Evolutionary conservation across 108 stramenopile genomes (phyloP).

Genomic region (Nannochloropsis oceanica): DNA sequence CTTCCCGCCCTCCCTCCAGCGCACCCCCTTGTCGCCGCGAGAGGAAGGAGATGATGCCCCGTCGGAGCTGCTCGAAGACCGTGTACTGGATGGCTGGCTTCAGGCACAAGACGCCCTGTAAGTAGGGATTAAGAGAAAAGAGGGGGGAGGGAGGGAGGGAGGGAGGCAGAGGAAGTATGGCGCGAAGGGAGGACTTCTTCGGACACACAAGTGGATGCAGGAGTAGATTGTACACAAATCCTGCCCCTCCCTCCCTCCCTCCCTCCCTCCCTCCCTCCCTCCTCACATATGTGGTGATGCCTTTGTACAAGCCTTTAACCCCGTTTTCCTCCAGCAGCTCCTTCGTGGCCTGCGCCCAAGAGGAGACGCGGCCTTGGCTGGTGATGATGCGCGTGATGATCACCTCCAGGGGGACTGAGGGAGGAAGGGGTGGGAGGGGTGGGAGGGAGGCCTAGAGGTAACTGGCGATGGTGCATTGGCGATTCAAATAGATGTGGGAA

Average conservation of each 20-base stretch:
- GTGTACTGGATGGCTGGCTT: slow-evolving; percentile 87
- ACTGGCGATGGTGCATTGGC: neutral
- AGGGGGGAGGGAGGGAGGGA: neutral
- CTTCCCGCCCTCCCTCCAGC: neutral
- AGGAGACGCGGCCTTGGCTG: neutral
- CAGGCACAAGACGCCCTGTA: slow-evolving; percentile 50
- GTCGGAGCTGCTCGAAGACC: slow-evolving; percentile 68
- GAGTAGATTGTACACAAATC: neutral
- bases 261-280: neutral
- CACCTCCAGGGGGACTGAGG: neutral
- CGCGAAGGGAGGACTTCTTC: neutral
- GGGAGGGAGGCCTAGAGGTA: neutral
- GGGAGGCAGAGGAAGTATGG: neutral
- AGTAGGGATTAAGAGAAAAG: neutral
- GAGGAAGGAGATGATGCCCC: slow-evolving; percentile 5
- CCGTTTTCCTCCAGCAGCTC: slow-evolving; percentile 29
- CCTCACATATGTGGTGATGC: slow-evolving; percentile 30
- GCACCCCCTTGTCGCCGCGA: neutral
- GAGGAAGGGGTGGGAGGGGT: neutral
- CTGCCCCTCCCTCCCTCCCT: neutral
- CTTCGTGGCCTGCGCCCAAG: neutral
- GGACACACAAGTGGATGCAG: neutral
- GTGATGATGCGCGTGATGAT: neutral
- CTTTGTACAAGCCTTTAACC: slow-evolving; percentile 60
- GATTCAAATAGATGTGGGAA: neutral